These are phyloP conservation scores for Fusarium nematophilum DNA, from an alignment of 2,329 filamentous ascomycete genomes.

Conservation along the genomic window DNA sequence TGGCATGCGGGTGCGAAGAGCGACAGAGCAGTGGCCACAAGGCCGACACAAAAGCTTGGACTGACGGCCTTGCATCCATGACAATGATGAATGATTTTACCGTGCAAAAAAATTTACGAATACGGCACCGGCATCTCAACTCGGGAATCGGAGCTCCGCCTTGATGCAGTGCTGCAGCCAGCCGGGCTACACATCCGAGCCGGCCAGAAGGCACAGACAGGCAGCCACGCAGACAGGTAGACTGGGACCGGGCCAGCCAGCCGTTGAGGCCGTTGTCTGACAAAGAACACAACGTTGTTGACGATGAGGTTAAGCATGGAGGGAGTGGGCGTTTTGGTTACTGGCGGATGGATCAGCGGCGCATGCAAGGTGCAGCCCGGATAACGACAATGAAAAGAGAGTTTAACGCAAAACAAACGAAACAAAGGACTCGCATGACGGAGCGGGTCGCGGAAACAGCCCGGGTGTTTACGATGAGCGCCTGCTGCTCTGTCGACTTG, in stretches of 20 bases:
- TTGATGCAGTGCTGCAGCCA: slow-evolving; percentile 16
- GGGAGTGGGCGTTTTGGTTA: too few relatives aligned
- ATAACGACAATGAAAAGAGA: too few relatives aligned
- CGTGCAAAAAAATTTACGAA: slow-evolving; percentile 34
- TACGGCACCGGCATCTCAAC: slow-evolving; percentile 33
- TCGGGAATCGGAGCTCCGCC: slow-evolving; percentile 24
- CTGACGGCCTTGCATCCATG: too few relatives aligned
- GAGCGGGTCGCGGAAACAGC: background rate
- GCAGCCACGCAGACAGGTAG: slow-evolving; percentile 7
- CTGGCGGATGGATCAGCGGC: too few relatives aligned
- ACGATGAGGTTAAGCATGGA: too few relatives aligned
- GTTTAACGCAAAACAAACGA: background rate
- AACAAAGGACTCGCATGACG: background rate
- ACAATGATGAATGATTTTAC: too few relatives aligned
- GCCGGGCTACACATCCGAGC: slow-evolving; percentile 15
- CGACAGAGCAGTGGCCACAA: too few relatives aligned
- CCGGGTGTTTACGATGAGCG: background rate
- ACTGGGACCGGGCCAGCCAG: slow-evolving; percentile 1
- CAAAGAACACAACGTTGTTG: background rate
- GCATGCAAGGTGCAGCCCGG: too few relatives aligned
- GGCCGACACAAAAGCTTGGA: too few relatives aligned
- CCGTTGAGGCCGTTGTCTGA: background rate
- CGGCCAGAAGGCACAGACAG: slow-evolving; percentile 12
- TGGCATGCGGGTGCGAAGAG: too few relatives aligned
- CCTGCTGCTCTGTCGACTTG: background rate